Conservation (phyloP, 208 protist genomes). For the Leishmania aethiopica region DNA sequence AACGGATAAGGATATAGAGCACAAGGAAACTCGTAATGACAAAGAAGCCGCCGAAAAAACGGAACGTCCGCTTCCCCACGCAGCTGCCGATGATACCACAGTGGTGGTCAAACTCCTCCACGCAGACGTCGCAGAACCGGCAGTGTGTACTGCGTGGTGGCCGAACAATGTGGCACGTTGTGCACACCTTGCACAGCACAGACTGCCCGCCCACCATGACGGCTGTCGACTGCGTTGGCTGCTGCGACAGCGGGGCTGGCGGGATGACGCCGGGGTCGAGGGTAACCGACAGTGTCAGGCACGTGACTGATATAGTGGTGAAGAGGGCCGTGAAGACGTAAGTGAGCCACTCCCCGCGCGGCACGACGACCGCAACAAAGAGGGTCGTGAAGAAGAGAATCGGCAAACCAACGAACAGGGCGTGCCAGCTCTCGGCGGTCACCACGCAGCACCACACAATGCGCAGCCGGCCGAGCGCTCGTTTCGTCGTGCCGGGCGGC, state of each 20-base stretch:
- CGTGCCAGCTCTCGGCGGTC: slow-evolving; percentile 46
- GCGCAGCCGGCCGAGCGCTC: slow-evolving; percentile 45
- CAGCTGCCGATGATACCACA: slow-evolving; percentile 79
- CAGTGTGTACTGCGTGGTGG: slow-evolving; percentile 85
- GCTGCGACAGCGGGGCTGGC: slow-evolving; percentile 36
- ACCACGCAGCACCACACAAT: slow-evolving; percentile 49
- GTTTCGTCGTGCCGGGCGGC: slow-evolving; percentile 41
- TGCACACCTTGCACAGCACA: slow-evolving; percentile 72
- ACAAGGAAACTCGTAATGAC: slow-evolving; percentile 44
- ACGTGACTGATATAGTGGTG: slow-evolving; percentile 37
- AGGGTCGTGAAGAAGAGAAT: slow-evolving; percentile 41
- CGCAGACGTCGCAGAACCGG: slow-evolving; percentile 79
- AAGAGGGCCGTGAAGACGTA: slow-evolving; percentile 49
- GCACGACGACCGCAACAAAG: slow-evolving; percentile 60
- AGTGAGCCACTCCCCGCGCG: slow-evolving; percentile 48
- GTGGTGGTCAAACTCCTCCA: slow-evolving; percentile 90
- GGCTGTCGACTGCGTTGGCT: slow-evolving; percentile 11
- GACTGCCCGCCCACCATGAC: slow-evolving; percentile 41
- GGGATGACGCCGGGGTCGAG: slow-evolving; percentile 80
- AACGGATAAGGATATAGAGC: slow-evolving; percentile 51
- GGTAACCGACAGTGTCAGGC: slow-evolving; percentile 53
- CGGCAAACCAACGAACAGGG: slow-evolving; percentile 36
- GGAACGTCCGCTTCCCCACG: slow-evolving; percentile 79
- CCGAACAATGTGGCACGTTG: slow-evolving; percentile 79
- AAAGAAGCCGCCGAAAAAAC: slow-evolving; percentile 86